Evolutionary conservation across 179 eudicot genomes (phyloP).

Genomic region (Silene noctiflora): DNA sequence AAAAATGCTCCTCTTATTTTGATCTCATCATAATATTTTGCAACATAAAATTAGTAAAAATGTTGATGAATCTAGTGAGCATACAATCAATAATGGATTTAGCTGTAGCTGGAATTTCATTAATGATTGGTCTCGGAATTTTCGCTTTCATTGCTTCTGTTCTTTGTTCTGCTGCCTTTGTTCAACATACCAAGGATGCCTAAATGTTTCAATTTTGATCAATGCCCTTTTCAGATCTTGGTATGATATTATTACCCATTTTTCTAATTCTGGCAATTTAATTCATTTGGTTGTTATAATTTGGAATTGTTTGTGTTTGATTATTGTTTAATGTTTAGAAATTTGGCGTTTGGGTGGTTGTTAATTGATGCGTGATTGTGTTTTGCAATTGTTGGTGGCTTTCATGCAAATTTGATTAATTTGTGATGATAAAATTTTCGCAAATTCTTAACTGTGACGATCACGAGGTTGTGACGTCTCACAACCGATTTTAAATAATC

Average conservation of each 20-base stretch:
- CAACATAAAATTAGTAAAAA: slow-evolving; percentile 4
- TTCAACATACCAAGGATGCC: slow-evolving; percentile 53
- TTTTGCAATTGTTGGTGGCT: background rate
- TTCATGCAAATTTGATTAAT: background rate
- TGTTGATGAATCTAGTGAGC: slow-evolving; percentile 56
- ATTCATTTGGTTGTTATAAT: background rate
- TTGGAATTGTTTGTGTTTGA: background rate
- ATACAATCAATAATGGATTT: slow-evolving; percentile 60
- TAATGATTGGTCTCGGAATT: slow-evolving; percentile 69
- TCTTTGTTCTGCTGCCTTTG: slow-evolving; percentile 78
- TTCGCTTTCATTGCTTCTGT: slow-evolving; percentile 68
- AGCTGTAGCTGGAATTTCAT: slow-evolving; percentile 64
- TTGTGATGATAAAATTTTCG: background rate
- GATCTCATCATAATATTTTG: background rate
- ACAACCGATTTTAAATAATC: too few relatives aligned
- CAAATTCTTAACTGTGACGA: too few relatives aligned
- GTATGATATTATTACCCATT: slow-evolving; percentile 15
- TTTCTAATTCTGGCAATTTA: background rate
- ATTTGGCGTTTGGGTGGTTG: too few relatives aligned
- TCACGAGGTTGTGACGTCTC: too few relatives aligned
- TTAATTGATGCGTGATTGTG: background rate
- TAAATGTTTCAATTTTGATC: slow-evolving; percentile 4
- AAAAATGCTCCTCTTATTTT: background rate
- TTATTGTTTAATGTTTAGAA: background rate
- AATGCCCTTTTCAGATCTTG: slow-evolving; percentile 17